Percentiles rank a stretch among this genome's conserved stretches.
These are phyloP conservation scores for Aspergillus ochraceoroseus DNA, from an alignment of 2,329 filamentous ascomycete species.

Conservation along the genomic window DNA sequence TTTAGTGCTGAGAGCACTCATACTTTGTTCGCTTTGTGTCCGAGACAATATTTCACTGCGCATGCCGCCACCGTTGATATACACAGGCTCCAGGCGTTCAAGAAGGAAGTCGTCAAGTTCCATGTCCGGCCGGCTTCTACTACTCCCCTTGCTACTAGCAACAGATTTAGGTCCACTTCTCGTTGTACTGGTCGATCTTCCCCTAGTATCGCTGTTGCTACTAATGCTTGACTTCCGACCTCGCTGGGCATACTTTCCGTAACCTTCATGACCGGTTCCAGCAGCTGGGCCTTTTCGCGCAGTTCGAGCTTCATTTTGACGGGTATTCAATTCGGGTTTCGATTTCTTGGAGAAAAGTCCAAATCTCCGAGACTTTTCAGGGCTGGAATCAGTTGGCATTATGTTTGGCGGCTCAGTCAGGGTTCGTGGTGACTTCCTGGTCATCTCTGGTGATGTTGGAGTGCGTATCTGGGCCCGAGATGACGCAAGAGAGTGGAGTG, in stretches of 20 bases:
- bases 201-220: slow-evolving; percentile 39
- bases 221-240: slow-evolving; percentile 43
- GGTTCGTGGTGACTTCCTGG: slow-evolving; percentile 37
- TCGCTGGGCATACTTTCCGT: slow-evolving; percentile 46
- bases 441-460: slow-evolving; percentile 29
- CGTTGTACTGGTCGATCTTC: slow-evolving; percentile 41
- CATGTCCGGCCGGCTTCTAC: slow-evolving; percentile 38
- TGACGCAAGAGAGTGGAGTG: slow-evolving; percentile 31
- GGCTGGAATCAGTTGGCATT: slow-evolving; percentile 27
- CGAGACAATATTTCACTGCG: slow-evolving; percentile 33
- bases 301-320: slow-evolving; percentile 49
- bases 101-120: slow-evolving; percentile 48
- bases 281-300: slow-evolving; percentile 73
- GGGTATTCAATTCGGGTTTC: slow-evolving; percentile 56
- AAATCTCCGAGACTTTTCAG: slow-evolving; percentile 57
- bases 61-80: slow-evolving; percentile 46
- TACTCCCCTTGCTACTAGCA: slow-evolving; percentile 41
- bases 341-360: slow-evolving; percentile 71
- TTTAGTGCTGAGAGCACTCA: slow-evolving; percentile 31
- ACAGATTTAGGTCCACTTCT: slow-evolving; percentile 34
- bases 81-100: slow-evolving; percentile 47
- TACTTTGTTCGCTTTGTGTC: slow-evolving; percentile 41
- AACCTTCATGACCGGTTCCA: slow-evolving; percentile 83
- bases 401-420: slow-evolving; percentile 27
- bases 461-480: slow-evolving; percentile 34